Conservation (phyloP, 2,329 filamentous ascomycete genomes). For the Moelleriella libera region DNA sequence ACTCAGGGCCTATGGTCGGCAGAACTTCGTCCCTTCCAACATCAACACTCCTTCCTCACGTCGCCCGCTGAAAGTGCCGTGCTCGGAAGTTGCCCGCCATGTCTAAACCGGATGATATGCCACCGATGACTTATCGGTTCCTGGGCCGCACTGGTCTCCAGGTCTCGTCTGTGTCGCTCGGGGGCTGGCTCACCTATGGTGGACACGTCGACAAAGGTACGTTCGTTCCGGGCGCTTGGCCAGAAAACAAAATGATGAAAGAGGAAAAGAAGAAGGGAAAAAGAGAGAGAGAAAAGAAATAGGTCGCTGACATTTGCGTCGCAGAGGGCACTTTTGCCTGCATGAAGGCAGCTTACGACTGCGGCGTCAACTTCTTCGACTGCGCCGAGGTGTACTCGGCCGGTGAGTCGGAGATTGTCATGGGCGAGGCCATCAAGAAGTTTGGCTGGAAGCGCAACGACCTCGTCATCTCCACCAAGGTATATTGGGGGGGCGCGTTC, state of each 20-base stretch:
- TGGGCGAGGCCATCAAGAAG: constrained; percentile 45
- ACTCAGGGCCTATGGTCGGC: no score
- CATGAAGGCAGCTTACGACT: constrained; percentile 47
- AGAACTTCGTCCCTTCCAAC: no score
- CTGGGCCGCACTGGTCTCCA: constrained; percentile 59
- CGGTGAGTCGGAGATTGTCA: constrained; percentile 49
- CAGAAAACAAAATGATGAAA: no score
- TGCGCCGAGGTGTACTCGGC: constrained; percentile 42
- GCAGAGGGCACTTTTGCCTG: constrained; percentile 35
- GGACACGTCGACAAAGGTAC: constrained; percentile 55
- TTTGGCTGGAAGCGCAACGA: constrained; percentile 48
- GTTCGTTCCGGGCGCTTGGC: constrained; percentile 3
- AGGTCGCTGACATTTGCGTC: background rate
- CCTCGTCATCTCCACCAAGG: constrained; percentile 47
- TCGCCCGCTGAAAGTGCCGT: no score
- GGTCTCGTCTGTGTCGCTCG: constrained; percentile 59
- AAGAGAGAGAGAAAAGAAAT: background rate
- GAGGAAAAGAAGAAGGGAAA: no score
- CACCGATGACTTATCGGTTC: constrained; percentile 55
- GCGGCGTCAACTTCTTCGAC: constrained; percentile 50
- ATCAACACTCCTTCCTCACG: no score
- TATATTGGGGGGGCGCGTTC: constrained; percentile 32
- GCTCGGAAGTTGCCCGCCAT: constrained; percentile 10
- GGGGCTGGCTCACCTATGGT: constrained; percentile 62
- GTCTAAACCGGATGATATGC: constrained; percentile 26